phyloP scores from a whole-genome alignment of 2,329 filamentous ascomycete genomes.

The Trichophyton verrucosum region DNA sequence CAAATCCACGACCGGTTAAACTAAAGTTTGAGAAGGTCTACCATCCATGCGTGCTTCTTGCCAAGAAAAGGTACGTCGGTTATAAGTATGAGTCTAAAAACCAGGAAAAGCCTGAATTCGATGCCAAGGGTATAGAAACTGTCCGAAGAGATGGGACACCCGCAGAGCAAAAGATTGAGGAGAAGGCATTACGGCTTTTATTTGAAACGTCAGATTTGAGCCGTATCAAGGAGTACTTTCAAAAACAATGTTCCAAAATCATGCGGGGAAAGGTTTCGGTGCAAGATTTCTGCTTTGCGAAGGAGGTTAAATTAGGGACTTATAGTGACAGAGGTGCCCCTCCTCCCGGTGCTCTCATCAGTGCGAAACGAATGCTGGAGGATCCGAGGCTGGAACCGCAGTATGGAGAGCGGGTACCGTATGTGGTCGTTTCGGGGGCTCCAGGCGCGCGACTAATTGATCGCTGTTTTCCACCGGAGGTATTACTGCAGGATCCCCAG shows the following conservation, averaged over 20 bases:
- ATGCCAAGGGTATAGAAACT: conserved; percentile 97
- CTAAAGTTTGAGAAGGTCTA: conserved; percentile 99
- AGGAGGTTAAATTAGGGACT: conserved; percentile 77
- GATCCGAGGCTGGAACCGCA: conserved; percentile 83
- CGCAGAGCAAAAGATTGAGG: conserved; percentile 91
- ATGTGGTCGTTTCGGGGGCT: conserved; percentile 80
- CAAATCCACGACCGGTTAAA: conserved; percentile 84
- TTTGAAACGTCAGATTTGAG: conserved; percentile 85
- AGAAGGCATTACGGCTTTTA: conserved; percentile 74
- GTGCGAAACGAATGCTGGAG: conserved; percentile 69
- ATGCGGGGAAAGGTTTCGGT: conserved; percentile 79
- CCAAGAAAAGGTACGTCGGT: conserved; percentile 96
- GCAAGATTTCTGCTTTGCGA: conserved; percentile 92
- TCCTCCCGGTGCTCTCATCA: conserved; percentile 80
- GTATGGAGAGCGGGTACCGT: conserved; percentile 88
- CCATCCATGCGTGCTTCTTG: conserved; percentile 81
- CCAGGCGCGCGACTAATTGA: conserved; percentile 78
- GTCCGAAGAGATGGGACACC: conserved; percentile 90
- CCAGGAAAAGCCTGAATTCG: conserved; percentile 75
- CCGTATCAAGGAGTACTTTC: conserved; percentile 80
- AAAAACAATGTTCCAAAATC: conserved; percentile 80
- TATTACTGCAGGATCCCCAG: conserved; percentile 62
- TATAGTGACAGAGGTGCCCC: conserved; percentile 71
- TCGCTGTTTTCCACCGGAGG: conserved; percentile 78
- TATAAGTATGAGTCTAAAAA: conserved; percentile 81